phyloP scores from a whole-genome alignment of 371 early-diverging fungal species.

The Phascolomyces articulosus region DNA sequence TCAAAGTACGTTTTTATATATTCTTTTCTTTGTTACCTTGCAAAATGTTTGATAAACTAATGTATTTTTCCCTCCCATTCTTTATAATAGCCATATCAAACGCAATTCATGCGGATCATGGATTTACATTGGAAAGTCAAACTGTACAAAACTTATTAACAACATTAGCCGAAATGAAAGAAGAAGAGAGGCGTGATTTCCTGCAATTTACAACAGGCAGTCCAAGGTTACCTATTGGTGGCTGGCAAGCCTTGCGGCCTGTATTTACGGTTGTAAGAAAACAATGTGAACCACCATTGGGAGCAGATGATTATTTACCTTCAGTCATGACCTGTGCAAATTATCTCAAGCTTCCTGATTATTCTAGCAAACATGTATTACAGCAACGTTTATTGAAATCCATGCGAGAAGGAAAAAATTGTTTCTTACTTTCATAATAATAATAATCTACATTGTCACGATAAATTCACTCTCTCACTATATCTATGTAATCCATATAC shows the following conservation, averaged over 20 bases:
- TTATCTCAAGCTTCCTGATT: slow-evolving; percentile 85
- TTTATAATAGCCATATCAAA: slow-evolving; percentile 65
- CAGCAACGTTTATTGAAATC: slow-evolving; percentile 65
- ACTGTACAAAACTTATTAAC: slow-evolving; percentile 65
- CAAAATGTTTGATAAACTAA: neutral
- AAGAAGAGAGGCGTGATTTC: slow-evolving; percentile 71
- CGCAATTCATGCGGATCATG: slow-evolving; percentile 85
- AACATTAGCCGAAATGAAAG: slow-evolving; percentile 65
- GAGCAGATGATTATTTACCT: slow-evolving; percentile 77
- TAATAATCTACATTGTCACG: too few relatives aligned
- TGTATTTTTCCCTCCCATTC: neutral
- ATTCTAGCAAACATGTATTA: slow-evolving; percentile 64
- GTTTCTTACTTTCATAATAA: slow-evolving; percentile 7
- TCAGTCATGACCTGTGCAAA: slow-evolving; percentile 92
- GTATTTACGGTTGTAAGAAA: slow-evolving; percentile 82
- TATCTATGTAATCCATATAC: too few relatives aligned
- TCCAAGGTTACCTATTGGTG: slow-evolving; percentile 85
- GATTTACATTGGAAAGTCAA: slow-evolving; percentile 74
- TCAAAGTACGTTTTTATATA: slow-evolving; percentile 45
- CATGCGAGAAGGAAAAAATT: slow-evolving; percentile 76
- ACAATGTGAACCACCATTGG: slow-evolving; percentile 52
- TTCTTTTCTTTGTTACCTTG: too few relatives aligned
- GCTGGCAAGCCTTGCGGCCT: slow-evolving; percentile 76
- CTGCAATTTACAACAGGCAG: slow-evolving; percentile 90
- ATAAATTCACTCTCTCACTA: too few relatives aligned